phyloP scores from a whole-genome alignment of 1,284 basidiomycete species.

The Phellopilus nigrolimitatus region DNA sequence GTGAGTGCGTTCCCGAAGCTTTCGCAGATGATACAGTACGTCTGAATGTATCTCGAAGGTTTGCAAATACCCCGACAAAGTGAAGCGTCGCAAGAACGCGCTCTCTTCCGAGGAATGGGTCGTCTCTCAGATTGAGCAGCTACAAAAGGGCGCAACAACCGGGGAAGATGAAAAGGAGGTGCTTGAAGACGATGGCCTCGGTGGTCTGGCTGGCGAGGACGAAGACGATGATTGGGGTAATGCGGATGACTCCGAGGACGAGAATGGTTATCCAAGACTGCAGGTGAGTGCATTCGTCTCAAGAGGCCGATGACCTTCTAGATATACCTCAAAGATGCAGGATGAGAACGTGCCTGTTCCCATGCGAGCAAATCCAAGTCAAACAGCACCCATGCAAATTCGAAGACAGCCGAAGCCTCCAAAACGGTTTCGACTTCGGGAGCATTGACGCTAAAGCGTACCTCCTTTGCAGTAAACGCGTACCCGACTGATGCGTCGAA shows the following conservation, averaged over 20 bases:
- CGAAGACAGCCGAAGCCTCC: neutral
- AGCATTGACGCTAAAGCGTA: neutral
- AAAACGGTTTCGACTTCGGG: neutral
- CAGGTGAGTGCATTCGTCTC: neutral
- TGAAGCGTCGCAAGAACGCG: slow-evolving; percentile 39
- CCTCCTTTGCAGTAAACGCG: neutral
- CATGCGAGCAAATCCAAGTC: neutral
- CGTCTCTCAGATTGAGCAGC: slow-evolving; percentile 28
- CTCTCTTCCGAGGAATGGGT: slow-evolving; percentile 47
- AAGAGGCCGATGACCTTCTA: too few species aligned
- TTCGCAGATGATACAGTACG: neutral
- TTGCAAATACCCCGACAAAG: slow-evolving; percentile 71
- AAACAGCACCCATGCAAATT: neutral
- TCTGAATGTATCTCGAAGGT: slow-evolving; percentile 38
- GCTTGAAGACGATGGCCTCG: neutral
- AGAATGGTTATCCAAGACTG: neutral
- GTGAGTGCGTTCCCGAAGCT: slow-evolving; percentile 42
- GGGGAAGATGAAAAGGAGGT: slow-evolving; percentile 27
- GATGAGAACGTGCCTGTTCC: neutral
- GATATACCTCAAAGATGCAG: too few species aligned
- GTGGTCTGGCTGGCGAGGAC: neutral
- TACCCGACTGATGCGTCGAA: neutral
- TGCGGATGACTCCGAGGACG: neutral
- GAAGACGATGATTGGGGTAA: slow-evolving; percentile 19
- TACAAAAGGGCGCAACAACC: slow-evolving; percentile 24